Base-by-base conservation (phyloP, 768 basidiomycete genomes). In the Naematelia aurantialba region DNA sequence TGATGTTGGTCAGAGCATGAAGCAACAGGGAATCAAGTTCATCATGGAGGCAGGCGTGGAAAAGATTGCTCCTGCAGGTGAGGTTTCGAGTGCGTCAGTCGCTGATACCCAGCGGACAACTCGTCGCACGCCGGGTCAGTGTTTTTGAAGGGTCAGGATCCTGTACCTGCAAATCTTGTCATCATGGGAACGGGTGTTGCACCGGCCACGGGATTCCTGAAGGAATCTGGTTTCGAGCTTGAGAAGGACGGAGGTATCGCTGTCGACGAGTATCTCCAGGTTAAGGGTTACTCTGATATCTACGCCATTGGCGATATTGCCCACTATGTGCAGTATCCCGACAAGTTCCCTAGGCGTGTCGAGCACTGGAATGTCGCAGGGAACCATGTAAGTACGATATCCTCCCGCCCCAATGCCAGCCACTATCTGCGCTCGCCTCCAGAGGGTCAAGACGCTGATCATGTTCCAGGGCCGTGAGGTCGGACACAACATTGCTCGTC, bases 361-460 rank as follows among this genome's bases (percentile, higher is more conserved):
- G 91, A 94, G 76, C 91, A 94, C 76, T 94, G 91, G 90, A 91
- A 91, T 78, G 89, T 91, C 58, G 90, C 91, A 14, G 85, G 85
- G 48, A 92, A 93, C 75, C 87, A 88, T 58, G 69, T 69, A 22
- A 49, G 69, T 39, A 8, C 65, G 11, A 19, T 3, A 5, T 1
- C 52, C 21, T 27, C 11, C 1, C 10, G 21, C 24, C 10, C 14
- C 11, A 47, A 24, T 47, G 11, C 12, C 42, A 44, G 42, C 19
- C n/a, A n/a, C n/a, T 44, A 12, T 19, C 42, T 12, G 42, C 42
- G 42, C 12, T 44, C 19, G 42, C 42, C 42, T 19, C 12, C 19
- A 12, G 42, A 19, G 12, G 12, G 19, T 44, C 42, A 19, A 44
- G 12, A 19, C 19, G 42, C 12, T 44, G 42, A 44, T 12, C 5